A percentile compares a stretch with the other conserved stretches of the same genome.
Conservation (phyloP, 2,329 filamentous ascomycete species). For the Aureobasidium mangrovei region DNA sequence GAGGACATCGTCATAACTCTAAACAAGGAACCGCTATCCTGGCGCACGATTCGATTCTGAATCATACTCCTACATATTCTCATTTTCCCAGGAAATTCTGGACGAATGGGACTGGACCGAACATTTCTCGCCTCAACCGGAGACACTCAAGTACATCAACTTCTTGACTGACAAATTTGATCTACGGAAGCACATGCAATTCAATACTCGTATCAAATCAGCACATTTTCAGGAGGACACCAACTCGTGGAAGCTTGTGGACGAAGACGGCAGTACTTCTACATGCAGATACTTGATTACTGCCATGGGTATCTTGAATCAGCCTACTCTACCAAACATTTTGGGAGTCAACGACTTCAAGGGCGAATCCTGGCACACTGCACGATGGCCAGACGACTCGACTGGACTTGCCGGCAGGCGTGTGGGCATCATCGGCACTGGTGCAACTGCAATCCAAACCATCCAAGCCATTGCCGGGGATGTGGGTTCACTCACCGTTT, state of each 20-base stretch:
- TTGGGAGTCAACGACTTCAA: conserved; percentile 25
- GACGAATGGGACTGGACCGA: conserved; percentile 36
- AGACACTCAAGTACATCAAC: conserved; percentile 44
- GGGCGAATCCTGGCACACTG: conserved; percentile 27
- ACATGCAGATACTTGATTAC: conserved; percentile 30
- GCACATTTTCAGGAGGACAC: conserved; percentile 28
- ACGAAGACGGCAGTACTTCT: conserved; percentile 25
- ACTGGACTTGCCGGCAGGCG: conserved; percentile 22
- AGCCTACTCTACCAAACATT: conserved; percentile 26
- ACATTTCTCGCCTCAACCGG: conserved; percentile 28
- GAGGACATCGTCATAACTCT: background rate
- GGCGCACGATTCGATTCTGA: conserved; percentile 42
- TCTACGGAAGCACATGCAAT: conserved; percentile 33
- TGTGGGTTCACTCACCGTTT: conserved; percentile 12
- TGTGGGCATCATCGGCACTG: conserved; percentile 28
- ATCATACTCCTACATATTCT: conserved; percentile 38
- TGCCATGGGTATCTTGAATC: conserved; percentile 31
- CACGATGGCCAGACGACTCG: conserved; percentile 23
- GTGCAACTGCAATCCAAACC: conserved; percentile 23
- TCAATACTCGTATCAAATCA: conserved; percentile 31
- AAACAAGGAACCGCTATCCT: conserved; percentile 38
- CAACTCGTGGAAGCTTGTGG: conserved; percentile 27
- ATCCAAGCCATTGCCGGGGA: conserved; percentile 21
- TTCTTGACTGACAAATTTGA: conserved; percentile 38
- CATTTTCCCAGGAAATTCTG: conserved; percentile 32